Evolutionary conservation across 768 basidiomycete genomes (phyloP), one percentile per base, ranked within the genome.

Genomic region (Rhodotorula sphaerocarpa): DNA sequence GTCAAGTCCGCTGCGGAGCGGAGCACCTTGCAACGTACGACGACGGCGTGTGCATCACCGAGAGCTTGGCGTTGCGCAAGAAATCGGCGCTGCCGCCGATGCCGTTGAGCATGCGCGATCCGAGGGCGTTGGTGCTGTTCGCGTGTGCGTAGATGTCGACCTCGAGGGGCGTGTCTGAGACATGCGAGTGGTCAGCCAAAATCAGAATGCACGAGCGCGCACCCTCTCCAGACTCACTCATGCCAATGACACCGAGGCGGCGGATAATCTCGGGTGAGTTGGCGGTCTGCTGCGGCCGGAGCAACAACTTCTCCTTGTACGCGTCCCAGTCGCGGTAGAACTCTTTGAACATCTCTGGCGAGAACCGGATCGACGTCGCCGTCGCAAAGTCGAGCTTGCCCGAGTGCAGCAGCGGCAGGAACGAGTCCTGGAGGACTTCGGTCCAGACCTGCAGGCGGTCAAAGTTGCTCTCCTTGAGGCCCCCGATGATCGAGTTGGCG

Each of bases 331-430:
- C 55, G 6, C 20, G 46, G 58, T 65, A 65, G 48, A 69, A 63
- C 14, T 50, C 46, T 55, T 65, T 55, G 59, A 72, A 74, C 7
- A 58, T 65, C 14, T 67, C 69, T 41, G 72, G 71, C 25, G 67
- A 70, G 67, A 73, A 71, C 28, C 73, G 69, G 54, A 74, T 73
- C 30, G 73, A 74, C 58, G 73, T 74, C 21, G 75, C 78, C 1
- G 78, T 77, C 0, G 74, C 75, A 55, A 78, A 75, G 50, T 74
- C 74, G 27, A 77, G 70, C 53, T 76, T 73, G 42, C 72, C 72
- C 9, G 72, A 70, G 31, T 74, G 75, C 61, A 77, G 66, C n/a
- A 77, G 68, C 5, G 74, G 69, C 21, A 76, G 69, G 63, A 76
- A 71, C 42, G 75, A 71, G 23, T 76, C 75, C 28, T 76, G 62